A percentile compares a stretch with the other conserved stretches of the same genome.
Evolutionary conservation across 1,139 yeast genomes (phyloP).

Genomic region (Suhomyces wounanorum): DNA sequence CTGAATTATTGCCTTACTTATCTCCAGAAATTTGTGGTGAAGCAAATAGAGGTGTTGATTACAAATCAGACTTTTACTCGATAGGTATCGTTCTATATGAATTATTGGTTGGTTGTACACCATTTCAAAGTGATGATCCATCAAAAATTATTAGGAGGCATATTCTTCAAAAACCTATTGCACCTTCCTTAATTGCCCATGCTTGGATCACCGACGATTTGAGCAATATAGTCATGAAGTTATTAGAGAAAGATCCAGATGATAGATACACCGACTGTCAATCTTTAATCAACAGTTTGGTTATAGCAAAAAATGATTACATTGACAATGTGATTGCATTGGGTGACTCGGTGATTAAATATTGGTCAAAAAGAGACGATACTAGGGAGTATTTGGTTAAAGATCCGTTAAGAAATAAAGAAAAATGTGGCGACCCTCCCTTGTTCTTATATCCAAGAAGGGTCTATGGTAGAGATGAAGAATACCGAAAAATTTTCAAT

Average conservation of each 20-base stretch:
- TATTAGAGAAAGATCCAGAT: slow-evolving; percentile 46
- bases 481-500: slow-evolving; percentile 27
- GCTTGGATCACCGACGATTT: slow-evolving; percentile 40
- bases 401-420: slow-evolving; percentile 3
- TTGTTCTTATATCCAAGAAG: slow-evolving; percentile 31
- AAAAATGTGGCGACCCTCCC: slow-evolving; percentile 19
- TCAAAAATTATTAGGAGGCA: slow-evolving; percentile 45
- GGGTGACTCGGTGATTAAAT: slow-evolving; percentile 11
- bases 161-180: slow-evolving; percentile 42
- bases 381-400: slow-evolving; percentile 8
- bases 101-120: slow-evolving; percentile 46
- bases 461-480: slow-evolving; percentile 40
- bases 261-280: slow-evolving; percentile 44
- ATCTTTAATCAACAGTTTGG: slow-evolving; percentile 42
- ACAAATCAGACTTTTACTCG: slow-evolving; percentile 53
- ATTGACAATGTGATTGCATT: slow-evolving; percentile 12
- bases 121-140: slow-evolving; percentile 47
- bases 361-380: slow-evolving; percentile 11
- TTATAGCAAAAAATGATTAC: slow-evolving; percentile 23
- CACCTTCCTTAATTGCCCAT: slow-evolving; percentile 39
- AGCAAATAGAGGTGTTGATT: slow-evolving; percentile 44
- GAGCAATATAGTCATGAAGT: slow-evolving; percentile 43
- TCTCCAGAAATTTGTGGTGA: slow-evolving; percentile 56
- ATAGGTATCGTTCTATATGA: slow-evolving; percentile 55
- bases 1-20: slow-evolving; percentile 48